These are phyloP conservation scores for Cyclocybe aegerita DNA, from an alignment of 768 basidiomycete genomes.

Conservation along the genomic window DNA sequence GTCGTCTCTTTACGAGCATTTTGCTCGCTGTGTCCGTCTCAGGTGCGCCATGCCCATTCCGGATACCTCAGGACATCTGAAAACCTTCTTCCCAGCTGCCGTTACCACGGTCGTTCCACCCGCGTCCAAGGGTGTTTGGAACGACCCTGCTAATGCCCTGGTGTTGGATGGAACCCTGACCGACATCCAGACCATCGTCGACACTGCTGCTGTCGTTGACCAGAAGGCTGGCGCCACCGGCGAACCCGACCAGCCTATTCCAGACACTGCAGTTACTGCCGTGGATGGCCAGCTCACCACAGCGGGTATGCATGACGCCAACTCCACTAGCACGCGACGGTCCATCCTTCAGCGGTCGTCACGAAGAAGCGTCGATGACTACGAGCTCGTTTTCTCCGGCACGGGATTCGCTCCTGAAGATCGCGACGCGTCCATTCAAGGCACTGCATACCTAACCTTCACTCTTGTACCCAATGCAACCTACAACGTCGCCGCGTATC, in stretches of 20 bases:
- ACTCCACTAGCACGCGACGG: conserved; percentile 10
- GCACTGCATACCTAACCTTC: conserved; percentile 50
- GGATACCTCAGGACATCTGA: too few relatives aligned
- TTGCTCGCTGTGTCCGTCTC: conserved; percentile 19
- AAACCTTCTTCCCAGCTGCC: conserved; percentile 12
- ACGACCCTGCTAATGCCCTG: conserved; percentile 19
- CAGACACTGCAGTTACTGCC: conserved; percentile 40
- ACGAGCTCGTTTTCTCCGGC: conserved; percentile 38
- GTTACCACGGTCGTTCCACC: conserved; percentile 24
- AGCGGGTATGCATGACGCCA: conserved; percentile 8
- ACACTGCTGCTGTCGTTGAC: conserved; percentile 33
- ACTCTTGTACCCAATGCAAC: conserved; percentile 44
- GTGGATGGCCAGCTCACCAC: conserved; percentile 39
- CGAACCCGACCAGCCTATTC: conserved; percentile 34
- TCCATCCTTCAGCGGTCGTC: conserved; percentile 7
- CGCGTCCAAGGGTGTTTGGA: conserved; percentile 22
- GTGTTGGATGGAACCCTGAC: conserved; percentile 26
- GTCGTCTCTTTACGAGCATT: conserved; percentile 12
- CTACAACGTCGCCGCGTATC: conserved; percentile 43
- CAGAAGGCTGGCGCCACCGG: conserved; percentile 36
- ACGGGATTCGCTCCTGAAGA: conserved; percentile 32
- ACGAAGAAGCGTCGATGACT: conserved; percentile 26
- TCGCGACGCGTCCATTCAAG: conserved; percentile 43
- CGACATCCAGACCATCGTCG: conserved; percentile 32
- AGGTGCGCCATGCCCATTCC: conserved; percentile 13